Conservation (phyloP, 106 monocot species). For the Iris macrosiphon region DNA sequence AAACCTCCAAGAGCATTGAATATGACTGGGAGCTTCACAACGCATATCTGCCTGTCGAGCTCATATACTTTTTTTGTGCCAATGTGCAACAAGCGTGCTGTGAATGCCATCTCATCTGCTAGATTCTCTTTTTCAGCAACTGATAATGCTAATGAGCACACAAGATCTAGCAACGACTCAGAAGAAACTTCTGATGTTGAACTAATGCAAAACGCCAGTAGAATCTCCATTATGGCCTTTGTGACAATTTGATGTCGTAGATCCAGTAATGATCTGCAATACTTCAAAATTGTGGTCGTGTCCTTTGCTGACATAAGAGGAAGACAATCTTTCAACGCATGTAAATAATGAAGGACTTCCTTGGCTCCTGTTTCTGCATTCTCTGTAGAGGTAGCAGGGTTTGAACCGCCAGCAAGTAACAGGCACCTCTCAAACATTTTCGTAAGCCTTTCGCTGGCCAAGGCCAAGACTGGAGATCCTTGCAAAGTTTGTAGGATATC, state of each 20-base stretch:
- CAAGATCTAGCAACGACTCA: constrained; percentile 48
- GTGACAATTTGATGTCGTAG: constrained; percentile 65
- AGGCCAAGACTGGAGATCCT: constrained; percentile 37
- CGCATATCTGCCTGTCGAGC: constrained; percentile 43
- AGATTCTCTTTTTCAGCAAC: constrained; percentile 43
- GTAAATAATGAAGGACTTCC: constrained; percentile 58
- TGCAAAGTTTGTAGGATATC: constrained; percentile 64
- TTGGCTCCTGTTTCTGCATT: constrained; percentile 48
- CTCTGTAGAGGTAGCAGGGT: constrained; percentile 16
- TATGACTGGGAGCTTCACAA: constrained; percentile 64
- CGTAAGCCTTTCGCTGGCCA: constrained; percentile 74
- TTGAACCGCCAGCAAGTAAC: constrained; percentile 77
- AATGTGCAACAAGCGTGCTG: constrained; percentile 58
- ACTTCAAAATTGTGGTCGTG: constrained; percentile 43
- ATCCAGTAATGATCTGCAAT: constrained; percentile 48
- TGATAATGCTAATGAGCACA: constrained; percentile 57
- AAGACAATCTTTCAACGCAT: constrained; percentile 60
- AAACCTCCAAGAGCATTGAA: constrained; percentile 80
- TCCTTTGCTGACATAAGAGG: constrained; percentile 54
- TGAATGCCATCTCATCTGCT: constrained; percentile 70
- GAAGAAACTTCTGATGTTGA: constrained; percentile 37
- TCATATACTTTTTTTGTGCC: constrained; percentile 60
- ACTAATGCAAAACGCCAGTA: constrained; percentile 55
- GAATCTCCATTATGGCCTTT: constrained; percentile 62
- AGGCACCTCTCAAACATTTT: constrained; percentile 59